Evolutionary conservation across 768 basidiomycete genomes (phyloP).

Genomic region (Phlebiopsis gigantea): DNA sequence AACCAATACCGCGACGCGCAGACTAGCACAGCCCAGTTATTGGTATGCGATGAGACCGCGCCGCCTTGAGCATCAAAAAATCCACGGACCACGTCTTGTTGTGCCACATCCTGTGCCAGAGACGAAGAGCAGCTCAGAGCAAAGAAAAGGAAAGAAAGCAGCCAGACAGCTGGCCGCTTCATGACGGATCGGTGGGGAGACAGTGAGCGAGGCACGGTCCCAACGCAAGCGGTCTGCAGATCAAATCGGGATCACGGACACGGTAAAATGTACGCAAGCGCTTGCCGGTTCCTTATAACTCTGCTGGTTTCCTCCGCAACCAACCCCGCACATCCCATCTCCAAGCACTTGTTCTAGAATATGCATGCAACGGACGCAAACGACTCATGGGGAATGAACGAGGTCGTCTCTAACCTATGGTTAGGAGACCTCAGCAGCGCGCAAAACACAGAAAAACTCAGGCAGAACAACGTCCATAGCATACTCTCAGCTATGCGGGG

Average conservation of each 20-base stretch:
- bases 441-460: constrained; percentile 53
- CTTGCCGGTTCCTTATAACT: not conserved
- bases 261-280: not conserved
- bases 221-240: not conserved
- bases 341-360: not conserved
- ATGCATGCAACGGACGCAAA: not conserved
- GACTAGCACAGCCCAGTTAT: constrained; percentile 98
- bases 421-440: constrained; percentile 77
- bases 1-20: constrained; percentile 97
- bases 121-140: constrained; percentile 6
- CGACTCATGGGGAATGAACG: constrained; percentile 49
- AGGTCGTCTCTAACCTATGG: constrained; percentile 79
- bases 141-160: not conserved
- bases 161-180: not conserved
- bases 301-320: not conserved
- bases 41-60: constrained; percentile 55
- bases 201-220: not conserved
- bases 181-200: not conserved
- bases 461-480: constrained; percentile 68
- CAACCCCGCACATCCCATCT: not conserved
- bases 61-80: constrained; percentile 3
- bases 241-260: constrained; percentile 1
- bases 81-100: not conserved
- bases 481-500: constrained; percentile 72
- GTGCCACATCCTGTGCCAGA: not conserved